phyloP scores from a whole-genome alignment of 768 basidiomycete species.

The Tricholomella constricta region DNA sequence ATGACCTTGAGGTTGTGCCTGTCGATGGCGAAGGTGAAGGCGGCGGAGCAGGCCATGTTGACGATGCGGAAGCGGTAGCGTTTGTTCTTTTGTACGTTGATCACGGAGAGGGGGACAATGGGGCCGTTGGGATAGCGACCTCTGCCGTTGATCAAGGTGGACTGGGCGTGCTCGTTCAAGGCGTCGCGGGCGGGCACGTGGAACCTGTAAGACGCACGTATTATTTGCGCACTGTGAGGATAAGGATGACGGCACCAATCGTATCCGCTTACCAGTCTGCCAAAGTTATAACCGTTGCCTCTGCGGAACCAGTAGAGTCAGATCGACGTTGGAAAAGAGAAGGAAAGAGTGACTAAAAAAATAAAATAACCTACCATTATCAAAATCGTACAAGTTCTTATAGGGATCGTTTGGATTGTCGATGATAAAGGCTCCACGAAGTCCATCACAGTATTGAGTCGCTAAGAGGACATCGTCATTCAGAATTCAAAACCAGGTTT shows the following conservation, averaged over 20 bases:
- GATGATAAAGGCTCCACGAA: slow-evolving; percentile 36
- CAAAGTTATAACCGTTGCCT: slow-evolving; percentile 44
- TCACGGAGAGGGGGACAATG: slow-evolving; percentile 29
- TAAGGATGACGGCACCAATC: too few species aligned
- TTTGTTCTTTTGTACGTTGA: slow-evolving; percentile 32
- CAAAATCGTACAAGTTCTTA: slow-evolving; percentile 28
- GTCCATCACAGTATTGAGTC: slow-evolving; percentile 50
- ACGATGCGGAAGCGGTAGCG: slow-evolving; percentile 40
- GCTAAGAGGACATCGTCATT: slow-evolving; percentile 17
- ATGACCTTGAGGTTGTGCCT: slow-evolving; percentile 52
- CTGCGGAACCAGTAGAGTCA: slow-evolving; percentile 16
- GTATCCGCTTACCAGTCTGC: slow-evolving; percentile 34
- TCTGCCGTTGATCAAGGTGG: slow-evolving; percentile 37
- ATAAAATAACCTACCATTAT: slow-evolving; percentile 36
- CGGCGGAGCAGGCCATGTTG: slow-evolving; percentile 34
- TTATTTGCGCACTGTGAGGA: too few species aligned
- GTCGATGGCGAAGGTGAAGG: slow-evolving; percentile 46
- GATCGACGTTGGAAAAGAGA: not conserved
- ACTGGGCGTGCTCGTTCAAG: not conserved
- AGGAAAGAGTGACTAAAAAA: too few species aligned
- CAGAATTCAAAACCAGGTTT: too few species aligned
- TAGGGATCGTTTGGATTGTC: slow-evolving; percentile 40
- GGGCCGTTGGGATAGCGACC: slow-evolving; percentile 33
- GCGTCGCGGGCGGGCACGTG: not conserved
- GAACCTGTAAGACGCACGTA: not conserved